Conservation (phyloP, 257 asterid species). For the Capsicum chinense region DNA sequence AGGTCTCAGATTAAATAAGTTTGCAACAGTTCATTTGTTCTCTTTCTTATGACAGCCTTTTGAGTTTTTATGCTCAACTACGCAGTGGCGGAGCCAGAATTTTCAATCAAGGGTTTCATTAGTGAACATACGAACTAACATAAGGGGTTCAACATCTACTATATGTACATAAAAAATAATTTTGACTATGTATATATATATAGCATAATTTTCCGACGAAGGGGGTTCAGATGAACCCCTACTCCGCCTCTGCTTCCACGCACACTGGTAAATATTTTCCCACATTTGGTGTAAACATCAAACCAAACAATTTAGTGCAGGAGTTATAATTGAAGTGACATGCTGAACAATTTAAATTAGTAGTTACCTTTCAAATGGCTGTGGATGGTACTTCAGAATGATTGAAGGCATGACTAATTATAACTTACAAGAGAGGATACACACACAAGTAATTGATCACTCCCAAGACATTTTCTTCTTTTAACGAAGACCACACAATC, state of each 20-base stretch:
- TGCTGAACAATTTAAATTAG: not conserved
- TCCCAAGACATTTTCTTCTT: too few relatives aligned
- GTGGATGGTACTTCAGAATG: not conserved
- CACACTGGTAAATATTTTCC: not conserved
- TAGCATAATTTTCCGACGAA: too few relatives aligned
- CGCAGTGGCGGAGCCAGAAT: not conserved
- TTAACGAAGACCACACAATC: too few relatives aligned
- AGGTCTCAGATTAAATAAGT: not conserved
- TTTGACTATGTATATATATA: too few relatives aligned
- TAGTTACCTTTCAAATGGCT: not conserved
- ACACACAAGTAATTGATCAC: too few relatives aligned
- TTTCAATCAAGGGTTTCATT: too few relatives aligned
- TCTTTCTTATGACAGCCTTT: not conserved
- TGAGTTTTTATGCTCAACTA: slow-evolving; percentile 1
- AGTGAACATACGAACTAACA: too few relatives aligned
- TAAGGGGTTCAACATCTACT: too few relatives aligned
- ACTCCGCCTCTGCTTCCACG: not conserved
- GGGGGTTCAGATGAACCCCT: too few relatives aligned
- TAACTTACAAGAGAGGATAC: too few relatives aligned
- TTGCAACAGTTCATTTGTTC: not conserved
- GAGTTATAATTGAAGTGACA: not conserved
- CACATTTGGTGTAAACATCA: not conserved
- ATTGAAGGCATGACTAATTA: not conserved
- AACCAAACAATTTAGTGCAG: not conserved
- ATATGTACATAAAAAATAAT: too few relatives aligned